phyloP scores from a whole-genome alignment of 1,139 yeast genomes.

The Diutina rugosa region DNA sequence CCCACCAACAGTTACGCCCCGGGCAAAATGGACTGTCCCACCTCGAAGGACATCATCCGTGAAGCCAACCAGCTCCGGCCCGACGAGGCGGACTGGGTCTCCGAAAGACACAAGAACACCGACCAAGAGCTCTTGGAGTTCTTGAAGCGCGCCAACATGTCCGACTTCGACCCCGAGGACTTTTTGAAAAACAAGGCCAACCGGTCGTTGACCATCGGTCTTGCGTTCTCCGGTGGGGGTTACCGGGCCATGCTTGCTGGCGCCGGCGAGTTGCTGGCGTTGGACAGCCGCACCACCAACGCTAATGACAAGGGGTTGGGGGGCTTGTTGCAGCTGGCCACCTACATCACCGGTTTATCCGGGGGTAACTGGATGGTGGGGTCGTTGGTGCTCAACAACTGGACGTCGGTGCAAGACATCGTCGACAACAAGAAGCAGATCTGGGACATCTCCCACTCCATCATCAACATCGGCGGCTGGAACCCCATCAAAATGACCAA shows the following conservation, averaged over 20 bases:
- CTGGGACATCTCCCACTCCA: conserved; percentile 26
- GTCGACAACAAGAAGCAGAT: conserved; percentile 14
- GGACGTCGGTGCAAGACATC: conserved; percentile 56
- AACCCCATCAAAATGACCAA: conserved; percentile 19
- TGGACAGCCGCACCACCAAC: conserved; percentile 19
- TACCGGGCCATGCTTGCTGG: conserved; percentile 33
- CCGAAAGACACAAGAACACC: conserved; percentile 16
- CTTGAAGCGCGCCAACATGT: conserved; percentile 19
- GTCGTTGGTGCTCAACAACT: conserved; percentile 67
- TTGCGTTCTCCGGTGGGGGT: conserved; percentile 35
- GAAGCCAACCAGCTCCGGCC: neutral
- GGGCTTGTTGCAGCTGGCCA: conserved; percentile 60
- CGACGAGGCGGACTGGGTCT: conserved; percentile 18
- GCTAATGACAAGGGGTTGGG: conserved; percentile 44
- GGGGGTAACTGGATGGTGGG: conserved; percentile 88
- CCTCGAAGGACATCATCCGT: neutral
- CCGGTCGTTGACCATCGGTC: conserved; percentile 26
- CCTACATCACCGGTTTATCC: conserved; percentile 68
- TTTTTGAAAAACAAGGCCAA: conserved; percentile 14
- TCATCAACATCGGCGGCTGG: conserved; percentile 25
- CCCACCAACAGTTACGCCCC: conserved; percentile 1
- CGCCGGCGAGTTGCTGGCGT: conserved; percentile 26
- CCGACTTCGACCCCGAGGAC: conserved; percentile 19
- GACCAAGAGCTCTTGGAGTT: conserved; percentile 19
- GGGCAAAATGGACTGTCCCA: neutral